These are phyloP conservation scores for Salix caprea DNA, from an alignment of 345 rosid species.

Conservation along the genomic window DNA sequence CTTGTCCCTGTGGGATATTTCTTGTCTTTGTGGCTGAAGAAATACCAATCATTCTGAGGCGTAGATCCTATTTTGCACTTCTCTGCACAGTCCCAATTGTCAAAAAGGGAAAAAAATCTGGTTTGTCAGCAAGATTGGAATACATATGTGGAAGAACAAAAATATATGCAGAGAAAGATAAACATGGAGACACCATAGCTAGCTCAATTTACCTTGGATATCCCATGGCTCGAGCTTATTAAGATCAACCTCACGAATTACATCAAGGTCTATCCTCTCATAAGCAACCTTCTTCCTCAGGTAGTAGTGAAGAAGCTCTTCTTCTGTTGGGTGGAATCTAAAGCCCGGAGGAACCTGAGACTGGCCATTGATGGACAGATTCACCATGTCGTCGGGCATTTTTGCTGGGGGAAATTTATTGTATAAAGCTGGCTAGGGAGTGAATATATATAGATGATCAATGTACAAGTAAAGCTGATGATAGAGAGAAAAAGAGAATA, in stretches of 20 bases:
- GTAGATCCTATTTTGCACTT: constrained; percentile 87
- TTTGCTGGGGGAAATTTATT: not conserved
- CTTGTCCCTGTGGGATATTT: constrained; percentile 94
- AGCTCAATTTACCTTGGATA: constrained; percentile 60
- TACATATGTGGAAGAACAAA: not conserved
- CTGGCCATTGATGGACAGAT: constrained; percentile 86
- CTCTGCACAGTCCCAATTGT: constrained; percentile 38
- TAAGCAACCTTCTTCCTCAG: constrained; percentile 82
- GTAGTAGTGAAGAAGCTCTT: constrained; percentile 92
- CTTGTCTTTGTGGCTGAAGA: constrained; percentile 96
- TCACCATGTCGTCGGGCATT: constrained; percentile 47
- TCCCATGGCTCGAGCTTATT: constrained; percentile 99
- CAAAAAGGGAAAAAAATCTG: not conserved
- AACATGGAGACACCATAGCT: not conserved
- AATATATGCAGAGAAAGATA: not conserved
- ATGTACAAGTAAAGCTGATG: not conserved
- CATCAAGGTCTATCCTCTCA: constrained; percentile 89
- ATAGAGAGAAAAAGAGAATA: not conserved
- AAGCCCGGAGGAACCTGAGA: constrained; percentile 99
- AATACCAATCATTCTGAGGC: constrained; percentile 97
- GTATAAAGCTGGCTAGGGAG: not conserved
- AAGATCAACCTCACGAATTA: constrained; percentile 96
- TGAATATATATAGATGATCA: not conserved
- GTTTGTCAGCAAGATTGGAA: not conserved
- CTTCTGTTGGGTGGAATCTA: constrained; percentile 94